Evolutionary conservation across 768 basidiomycete genomes (phyloP).

Genomic region (Tylopilus sp.): DNA sequence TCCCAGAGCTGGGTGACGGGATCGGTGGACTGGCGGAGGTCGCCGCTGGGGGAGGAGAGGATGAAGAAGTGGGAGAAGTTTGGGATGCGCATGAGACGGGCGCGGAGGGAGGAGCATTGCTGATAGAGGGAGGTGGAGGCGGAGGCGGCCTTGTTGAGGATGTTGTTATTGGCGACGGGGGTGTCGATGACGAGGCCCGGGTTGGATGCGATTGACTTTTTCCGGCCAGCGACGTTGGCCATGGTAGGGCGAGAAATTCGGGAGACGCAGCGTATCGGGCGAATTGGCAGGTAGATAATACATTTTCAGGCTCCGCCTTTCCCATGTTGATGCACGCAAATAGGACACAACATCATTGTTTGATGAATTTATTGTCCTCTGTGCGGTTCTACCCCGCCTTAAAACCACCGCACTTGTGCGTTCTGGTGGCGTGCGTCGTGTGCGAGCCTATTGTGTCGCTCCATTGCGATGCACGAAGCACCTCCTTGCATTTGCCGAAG

Average conservation of each 20-base stretch:
- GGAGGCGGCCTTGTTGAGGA: constrained; percentile 89
- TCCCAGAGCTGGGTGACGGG: constrained; percentile 95
- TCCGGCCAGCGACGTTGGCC: constrained; percentile 61
- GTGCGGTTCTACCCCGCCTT: too few species aligned
- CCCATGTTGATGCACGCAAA: constrained; percentile 29
- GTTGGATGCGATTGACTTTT: constrained; percentile 73
- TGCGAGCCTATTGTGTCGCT: background rate
- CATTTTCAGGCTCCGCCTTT: constrained; percentile 29
- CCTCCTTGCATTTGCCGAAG: background rate
- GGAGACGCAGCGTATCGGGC: background rate
- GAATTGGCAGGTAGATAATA: too few species aligned
- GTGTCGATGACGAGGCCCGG: constrained; percentile 67
- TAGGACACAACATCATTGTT: constrained; percentile 13
- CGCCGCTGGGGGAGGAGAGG: constrained; percentile 52
- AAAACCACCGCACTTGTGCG: background rate
- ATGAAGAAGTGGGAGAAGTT: constrained; percentile 70
- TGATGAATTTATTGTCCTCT: background rate
- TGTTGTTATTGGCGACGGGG: constrained; percentile 74
- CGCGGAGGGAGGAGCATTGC: constrained; percentile 78
- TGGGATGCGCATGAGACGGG: constrained; percentile 73
- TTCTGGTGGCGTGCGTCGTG: background rate
- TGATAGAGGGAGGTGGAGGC: constrained; percentile 88
- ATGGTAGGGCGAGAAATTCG: constrained; percentile 36
- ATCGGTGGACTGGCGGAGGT: constrained; percentile 75
- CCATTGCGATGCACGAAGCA: constrained; percentile 2